Conservation (phyloP, 2,329 filamentous ascomycete species). For the Lasiodiplodia sp. region DNA sequence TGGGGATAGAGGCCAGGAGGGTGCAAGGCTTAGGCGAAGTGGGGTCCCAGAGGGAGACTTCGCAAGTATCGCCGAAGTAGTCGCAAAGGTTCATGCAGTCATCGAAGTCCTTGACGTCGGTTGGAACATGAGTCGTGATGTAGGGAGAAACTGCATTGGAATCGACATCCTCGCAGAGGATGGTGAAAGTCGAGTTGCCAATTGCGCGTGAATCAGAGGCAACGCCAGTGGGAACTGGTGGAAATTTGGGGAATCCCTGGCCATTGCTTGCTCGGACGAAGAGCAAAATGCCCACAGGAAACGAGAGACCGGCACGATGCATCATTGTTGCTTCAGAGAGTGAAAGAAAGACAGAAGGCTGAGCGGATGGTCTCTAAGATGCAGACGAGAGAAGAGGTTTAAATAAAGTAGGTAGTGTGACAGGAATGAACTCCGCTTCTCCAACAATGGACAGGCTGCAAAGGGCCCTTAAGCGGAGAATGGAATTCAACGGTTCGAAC, state of each 20-base stretch:
- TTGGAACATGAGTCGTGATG: background rate
- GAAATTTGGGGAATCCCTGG: background rate
- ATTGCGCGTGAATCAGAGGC: background rate
- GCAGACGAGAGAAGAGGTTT: background rate
- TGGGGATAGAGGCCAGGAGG: background rate
- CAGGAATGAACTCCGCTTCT: background rate
- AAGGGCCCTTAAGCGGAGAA: background rate
- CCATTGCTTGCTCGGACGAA: background rate
- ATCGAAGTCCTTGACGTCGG: constrained; percentile 11
- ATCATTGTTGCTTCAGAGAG: background rate
- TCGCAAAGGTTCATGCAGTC: constrained; percentile 8
- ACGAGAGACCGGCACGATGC: background rate
- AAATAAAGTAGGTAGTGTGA: background rate
- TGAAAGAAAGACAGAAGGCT: background rate
- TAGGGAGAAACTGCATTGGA: background rate
- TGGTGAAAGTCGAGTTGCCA: constrained; percentile 4
- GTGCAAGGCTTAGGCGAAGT: constrained; percentile 4
- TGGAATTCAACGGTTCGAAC: constrained; percentile 1
- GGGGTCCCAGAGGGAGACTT: constrained; percentile 16
- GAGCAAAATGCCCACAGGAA: constrained; percentile 1
- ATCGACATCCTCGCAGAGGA: constrained; percentile 3
- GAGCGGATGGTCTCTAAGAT: background rate
- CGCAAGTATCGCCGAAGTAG: background rate
- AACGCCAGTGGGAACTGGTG: background rate
- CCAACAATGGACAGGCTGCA: background rate